phyloP scores from a whole-genome alignment of 106 monocot species.

The Allium sativum region DNA sequence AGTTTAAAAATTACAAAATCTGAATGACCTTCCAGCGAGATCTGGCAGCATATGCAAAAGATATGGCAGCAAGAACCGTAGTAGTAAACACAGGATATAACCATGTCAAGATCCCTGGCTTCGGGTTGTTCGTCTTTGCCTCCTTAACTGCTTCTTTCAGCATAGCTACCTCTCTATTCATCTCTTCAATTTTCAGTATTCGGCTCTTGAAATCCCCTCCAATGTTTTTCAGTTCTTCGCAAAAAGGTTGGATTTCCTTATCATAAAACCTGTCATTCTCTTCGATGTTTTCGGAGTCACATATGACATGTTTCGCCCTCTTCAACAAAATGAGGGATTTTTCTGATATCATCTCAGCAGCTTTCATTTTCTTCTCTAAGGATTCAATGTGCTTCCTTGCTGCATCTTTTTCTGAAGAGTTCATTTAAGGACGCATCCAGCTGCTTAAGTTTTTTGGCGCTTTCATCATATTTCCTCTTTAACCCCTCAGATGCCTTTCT shows the following conservation, averaged over 20 bases:
- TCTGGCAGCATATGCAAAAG: conserved; percentile 24
- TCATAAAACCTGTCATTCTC: not conserved
- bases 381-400: not conserved
- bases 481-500: conserved; percentile 17
- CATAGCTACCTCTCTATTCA: conserved; percentile 17
- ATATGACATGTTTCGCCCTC: not conserved
- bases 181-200: conserved; percentile 10
- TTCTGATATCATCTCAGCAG: not conserved
- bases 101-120: conserved; percentile 24
- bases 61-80: conserved; percentile 22
- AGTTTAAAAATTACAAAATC: too few relatives aligned
- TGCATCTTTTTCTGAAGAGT: not conserved
- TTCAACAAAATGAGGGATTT: not conserved
- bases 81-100: conserved; percentile 34
- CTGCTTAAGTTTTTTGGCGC: conserved; percentile 11
- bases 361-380: not conserved
- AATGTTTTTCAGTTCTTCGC: conserved; percentile 9
- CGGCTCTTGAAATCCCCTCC: conserved; percentile 5
- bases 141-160: conserved; percentile 18
- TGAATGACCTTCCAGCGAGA: too few relatives aligned
- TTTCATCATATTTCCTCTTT: conserved; percentile 13
- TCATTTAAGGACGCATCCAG: not conserved
- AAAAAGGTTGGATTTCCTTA: conserved; percentile 5
- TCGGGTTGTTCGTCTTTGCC: conserved; percentile 10
- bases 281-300: not conserved